Percentiles rank a stretch among this genome's conserved stretches.
phyloP scores from a whole-genome alignment of 176 grass and related monocot genomes.

The Phoenix dactylifera region DNA sequence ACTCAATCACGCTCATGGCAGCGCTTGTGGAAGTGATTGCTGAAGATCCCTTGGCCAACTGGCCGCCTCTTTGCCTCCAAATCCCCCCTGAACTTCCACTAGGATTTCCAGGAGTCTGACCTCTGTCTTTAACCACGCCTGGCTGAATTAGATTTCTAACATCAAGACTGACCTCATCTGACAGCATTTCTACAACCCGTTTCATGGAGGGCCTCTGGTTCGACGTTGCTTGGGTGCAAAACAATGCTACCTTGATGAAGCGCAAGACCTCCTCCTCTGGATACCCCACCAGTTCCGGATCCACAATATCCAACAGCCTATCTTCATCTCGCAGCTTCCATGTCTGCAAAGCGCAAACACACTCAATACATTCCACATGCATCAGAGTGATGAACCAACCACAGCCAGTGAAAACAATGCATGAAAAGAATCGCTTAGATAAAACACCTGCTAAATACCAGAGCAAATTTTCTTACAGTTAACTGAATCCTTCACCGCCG shows the following conservation, averaged over 20 bases:
- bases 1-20: conserved; percentile 23
- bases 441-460: no score
- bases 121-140: conserved; percentile 41
- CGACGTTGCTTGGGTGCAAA: conserved; percentile 47
- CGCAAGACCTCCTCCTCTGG: conserved; percentile 38
- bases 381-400: no score
- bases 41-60: not conserved
- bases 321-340: conserved; percentile 46
- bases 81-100: not conserved
- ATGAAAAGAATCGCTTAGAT: no score
- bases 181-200: conserved; percentile 42
- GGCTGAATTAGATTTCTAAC: conserved; percentile 31
- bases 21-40: conserved; percentile 10
- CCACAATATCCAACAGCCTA: conserved; percentile 46
- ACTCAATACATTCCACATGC: no score
- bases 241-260: conserved; percentile 55
- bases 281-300: conserved; percentile 33
- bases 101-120: not conserved
- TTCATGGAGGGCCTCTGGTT: conserved; percentile 57
- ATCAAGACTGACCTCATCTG: conserved; percentile 28
- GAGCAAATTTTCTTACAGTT: no score
- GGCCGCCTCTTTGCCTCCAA: not conserved
- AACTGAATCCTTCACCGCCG: no score
- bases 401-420: no score
- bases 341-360: conserved; percentile 28